Evolutionary conservation across 2,329 filamentous ascomycete species (phyloP).

Genomic region (Stromatinia cepivora): DNA sequence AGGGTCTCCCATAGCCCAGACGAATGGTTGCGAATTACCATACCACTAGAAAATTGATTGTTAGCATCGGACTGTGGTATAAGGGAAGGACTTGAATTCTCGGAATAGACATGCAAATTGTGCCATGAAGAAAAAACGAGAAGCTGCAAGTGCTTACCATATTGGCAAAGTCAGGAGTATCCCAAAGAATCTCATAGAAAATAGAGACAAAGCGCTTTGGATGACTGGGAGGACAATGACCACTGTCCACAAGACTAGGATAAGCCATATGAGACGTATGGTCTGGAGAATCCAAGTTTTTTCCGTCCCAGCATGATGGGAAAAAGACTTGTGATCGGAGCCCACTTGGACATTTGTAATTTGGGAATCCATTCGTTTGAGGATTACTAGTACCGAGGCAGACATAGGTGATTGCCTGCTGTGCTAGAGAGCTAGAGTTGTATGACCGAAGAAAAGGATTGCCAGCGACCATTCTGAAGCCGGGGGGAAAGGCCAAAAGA

Average conservation of each 20-base stretch:
- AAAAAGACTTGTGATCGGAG: slow-evolving; percentile 57
- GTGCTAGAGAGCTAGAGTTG: slow-evolving; percentile 45
- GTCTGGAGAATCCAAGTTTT: slow-evolving; percentile 53
- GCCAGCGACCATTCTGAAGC: slow-evolving; percentile 67
- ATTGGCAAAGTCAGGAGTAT: slow-evolving; percentile 52
- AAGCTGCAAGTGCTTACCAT: slow-evolving; percentile 29
- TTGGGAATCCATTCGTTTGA: slow-evolving; percentile 55
- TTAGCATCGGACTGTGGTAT: not conserved
- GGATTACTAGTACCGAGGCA: slow-evolving; percentile 51
- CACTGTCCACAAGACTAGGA: slow-evolving; percentile 49
- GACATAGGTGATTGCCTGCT: slow-evolving; percentile 55
- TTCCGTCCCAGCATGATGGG: slow-evolving; percentile 63
- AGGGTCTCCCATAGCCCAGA: slow-evolving; percentile 52
- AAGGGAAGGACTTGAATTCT: not conserved
- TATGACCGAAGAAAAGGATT: slow-evolving; percentile 54
- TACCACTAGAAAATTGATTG: slow-evolving; percentile 42
- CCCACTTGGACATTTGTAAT: slow-evolving; percentile 53
- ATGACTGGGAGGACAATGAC: slow-evolving; percentile 51
- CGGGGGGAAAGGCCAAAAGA: slow-evolving; percentile 58
- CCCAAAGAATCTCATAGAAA: slow-evolving; percentile 61
- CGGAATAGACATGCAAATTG: not conserved
- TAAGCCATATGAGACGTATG: slow-evolving; percentile 59
- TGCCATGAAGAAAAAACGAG: fast-evolving
- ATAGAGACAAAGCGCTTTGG: slow-evolving; percentile 58
- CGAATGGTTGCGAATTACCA: slow-evolving; percentile 50